A percentile compares a stretch with the other conserved stretches of the same genome.
Conservation (phyloP, 176 grass and related monocot genomes). For the Paspalum notatum region DNA sequence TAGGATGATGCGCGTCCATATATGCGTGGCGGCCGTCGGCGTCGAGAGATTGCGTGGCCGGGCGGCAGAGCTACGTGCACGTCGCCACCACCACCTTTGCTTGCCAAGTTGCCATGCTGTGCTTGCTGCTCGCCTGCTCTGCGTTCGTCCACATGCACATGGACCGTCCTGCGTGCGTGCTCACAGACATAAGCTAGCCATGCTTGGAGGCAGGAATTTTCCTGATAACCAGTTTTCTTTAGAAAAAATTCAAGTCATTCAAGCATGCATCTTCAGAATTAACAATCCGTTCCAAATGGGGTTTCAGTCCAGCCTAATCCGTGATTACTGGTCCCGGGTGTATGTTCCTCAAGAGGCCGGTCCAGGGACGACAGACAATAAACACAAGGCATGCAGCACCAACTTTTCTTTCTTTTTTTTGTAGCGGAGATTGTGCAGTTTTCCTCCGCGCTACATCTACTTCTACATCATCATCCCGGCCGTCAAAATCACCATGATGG, state of each 20-base stretch:
- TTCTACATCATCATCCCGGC: no score
- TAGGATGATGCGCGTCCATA: neutral
- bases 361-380: neutral
- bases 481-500: conserved; percentile 23
- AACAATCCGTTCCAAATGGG: neutral
- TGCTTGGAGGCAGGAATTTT: neutral
- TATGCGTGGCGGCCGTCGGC: conserved; percentile 6
- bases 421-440: neutral
- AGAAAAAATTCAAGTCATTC: no score
- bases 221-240: no score
- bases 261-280: neutral
- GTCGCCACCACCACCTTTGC: conserved; percentile 33
- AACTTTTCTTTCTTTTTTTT: neutral
- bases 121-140: no score
- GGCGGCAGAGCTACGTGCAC: conserved; percentile 28
- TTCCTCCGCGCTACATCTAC: no score
- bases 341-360: neutral
- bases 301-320: neutral
- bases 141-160: conserved; percentile 16
- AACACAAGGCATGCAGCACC: conserved; percentile 4
- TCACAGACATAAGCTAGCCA: no score
- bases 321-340: neutral
- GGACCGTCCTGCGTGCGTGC: neutral
- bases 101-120: conserved; percentile 31
- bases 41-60: conserved; percentile 35